Evolutionary conservation across 208 protist species (phyloP).

Genomic region (Acanthamoeba lenticulata): DNA sequence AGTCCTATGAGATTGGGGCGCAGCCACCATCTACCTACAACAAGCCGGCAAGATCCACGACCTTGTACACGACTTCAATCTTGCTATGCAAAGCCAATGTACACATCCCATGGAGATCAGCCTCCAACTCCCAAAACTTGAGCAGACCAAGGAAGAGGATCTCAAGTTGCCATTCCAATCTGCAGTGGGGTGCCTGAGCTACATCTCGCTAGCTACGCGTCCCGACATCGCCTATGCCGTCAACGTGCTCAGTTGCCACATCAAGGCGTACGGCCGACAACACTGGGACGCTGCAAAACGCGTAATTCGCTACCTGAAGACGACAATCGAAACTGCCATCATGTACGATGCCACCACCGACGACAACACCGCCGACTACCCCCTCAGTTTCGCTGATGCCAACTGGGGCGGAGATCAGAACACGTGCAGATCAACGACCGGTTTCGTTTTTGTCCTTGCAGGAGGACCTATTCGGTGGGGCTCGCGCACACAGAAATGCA

Average conservation of each 20-base stretch:
- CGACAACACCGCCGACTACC: not conserved
- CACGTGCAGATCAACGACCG: not conserved
- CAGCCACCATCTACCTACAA: not conserved
- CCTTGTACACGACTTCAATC: not conserved
- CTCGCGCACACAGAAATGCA: not conserved
- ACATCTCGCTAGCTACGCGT: not conserved
- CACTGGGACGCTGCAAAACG: not conserved
- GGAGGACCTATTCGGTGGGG: slow-evolving; percentile 12
- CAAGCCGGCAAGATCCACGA: not conserved
- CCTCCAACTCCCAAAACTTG: not conserved
- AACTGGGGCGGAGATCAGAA: not conserved
- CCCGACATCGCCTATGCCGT: slow-evolving; percentile 22
- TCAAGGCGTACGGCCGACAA: not conserved
- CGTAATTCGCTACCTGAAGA: not conserved
- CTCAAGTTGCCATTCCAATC: not conserved
- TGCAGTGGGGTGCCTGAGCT: not conserved
- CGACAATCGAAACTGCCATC: not conserved
- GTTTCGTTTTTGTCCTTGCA: not conserved
- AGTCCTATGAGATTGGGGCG: not conserved
- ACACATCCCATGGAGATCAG: not conserved
- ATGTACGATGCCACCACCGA: not conserved
- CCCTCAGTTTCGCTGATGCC: not conserved
- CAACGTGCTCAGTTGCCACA: not conserved
- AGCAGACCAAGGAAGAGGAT: not conserved
- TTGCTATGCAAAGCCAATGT: not conserved